These are phyloP conservation scores for Phytophthora fragariaefolia DNA, from an alignment of 352 stramenopile genomes.

Conservation along the genomic window DNA sequence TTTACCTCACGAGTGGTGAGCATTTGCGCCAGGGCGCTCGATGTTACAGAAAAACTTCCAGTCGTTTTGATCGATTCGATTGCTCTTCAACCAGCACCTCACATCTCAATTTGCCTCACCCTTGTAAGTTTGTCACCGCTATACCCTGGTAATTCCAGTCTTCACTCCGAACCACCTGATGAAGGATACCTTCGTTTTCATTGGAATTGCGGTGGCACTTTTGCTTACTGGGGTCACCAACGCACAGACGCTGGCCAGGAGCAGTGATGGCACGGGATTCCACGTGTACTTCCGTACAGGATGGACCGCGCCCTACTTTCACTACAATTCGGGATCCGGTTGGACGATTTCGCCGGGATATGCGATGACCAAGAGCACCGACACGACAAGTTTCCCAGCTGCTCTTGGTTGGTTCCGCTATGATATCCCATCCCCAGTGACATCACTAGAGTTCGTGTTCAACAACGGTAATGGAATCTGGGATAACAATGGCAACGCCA, in stretches of 20 bases:
- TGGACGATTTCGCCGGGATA: constrained; percentile 46
- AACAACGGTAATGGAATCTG: constrained; percentile 34
- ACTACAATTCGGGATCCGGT: constrained; percentile 51
- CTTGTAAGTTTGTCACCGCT: no score
- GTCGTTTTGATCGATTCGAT: neutral
- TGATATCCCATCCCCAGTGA: constrained; percentile 22
- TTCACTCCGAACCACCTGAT: no score
- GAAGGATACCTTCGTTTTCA: neutral
- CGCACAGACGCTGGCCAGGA: constrained; percentile 47
- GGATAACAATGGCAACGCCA: constrained; percentile 37
- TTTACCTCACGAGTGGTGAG: no score
- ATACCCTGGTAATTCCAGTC: no score
- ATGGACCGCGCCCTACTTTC: constrained; percentile 54
- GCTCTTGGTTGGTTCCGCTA: constrained; percentile 37
- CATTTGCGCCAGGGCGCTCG: no score
- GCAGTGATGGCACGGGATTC: constrained; percentile 44
- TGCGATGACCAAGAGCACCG: constrained; percentile 33
- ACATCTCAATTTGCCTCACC: constrained; percentile 33
- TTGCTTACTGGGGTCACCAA: constrained; percentile 17
- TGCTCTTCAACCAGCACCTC: constrained; percentile 8
- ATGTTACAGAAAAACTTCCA: no score
- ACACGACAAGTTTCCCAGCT: constrained; percentile 30
- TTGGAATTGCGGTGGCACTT: constrained; percentile 14
- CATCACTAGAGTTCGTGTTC: constrained; percentile 36
- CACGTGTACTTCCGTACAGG: constrained; percentile 57